Evolutionary conservation across 305 asterid species (phyloP).

Genomic region (Petunia hybrid): DNA sequence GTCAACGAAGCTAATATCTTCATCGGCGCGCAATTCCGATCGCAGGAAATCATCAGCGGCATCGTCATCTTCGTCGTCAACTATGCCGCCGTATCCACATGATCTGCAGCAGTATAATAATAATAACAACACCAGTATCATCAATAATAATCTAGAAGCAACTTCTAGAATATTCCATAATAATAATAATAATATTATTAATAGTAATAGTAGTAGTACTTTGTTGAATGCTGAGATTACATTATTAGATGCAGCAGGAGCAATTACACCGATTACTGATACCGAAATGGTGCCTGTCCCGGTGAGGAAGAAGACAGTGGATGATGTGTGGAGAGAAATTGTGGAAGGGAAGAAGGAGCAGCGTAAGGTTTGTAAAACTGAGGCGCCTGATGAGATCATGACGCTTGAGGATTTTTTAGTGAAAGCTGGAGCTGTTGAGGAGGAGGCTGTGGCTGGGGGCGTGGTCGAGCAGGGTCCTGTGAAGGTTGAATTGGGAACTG

Average conservation of each 20-base stretch:
- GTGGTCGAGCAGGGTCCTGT: conserved; percentile 63
- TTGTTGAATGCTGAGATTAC: conserved; percentile 59
- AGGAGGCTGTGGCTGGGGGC: conserved; percentile 39
- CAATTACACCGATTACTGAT: conserved; percentile 53
- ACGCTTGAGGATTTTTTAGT: conserved; percentile 91
- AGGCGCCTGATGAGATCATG: conserved; percentile 81
- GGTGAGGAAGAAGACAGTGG: conserved; percentile 63
- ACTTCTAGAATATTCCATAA: neutral
- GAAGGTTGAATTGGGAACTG: conserved; percentile 33
- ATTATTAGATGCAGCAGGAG: conserved; percentile 68
- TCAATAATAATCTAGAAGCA: conserved; percentile 25
- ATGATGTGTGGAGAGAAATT: conserved; percentile 96
- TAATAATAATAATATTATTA: too few species aligned
- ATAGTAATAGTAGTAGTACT: conserved; percentile 35
- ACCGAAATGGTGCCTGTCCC: conserved; percentile 36
- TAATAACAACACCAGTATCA: conserved; percentile 10
- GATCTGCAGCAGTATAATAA: conserved; percentile 26
- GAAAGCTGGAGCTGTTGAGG: conserved; percentile 80
- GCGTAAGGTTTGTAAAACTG: conserved; percentile 45
- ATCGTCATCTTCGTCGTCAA: conserved; percentile 46
- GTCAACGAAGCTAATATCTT: conserved; percentile 70
- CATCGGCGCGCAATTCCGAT: conserved; percentile 64
- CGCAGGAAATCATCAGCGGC: conserved; percentile 55
- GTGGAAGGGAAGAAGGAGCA: conserved; percentile 73
- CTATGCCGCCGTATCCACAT: conserved; percentile 30